Base-by-base conservation (phyloP, 1,139 yeast species). In the Sugiyamaella japonica region DNA sequence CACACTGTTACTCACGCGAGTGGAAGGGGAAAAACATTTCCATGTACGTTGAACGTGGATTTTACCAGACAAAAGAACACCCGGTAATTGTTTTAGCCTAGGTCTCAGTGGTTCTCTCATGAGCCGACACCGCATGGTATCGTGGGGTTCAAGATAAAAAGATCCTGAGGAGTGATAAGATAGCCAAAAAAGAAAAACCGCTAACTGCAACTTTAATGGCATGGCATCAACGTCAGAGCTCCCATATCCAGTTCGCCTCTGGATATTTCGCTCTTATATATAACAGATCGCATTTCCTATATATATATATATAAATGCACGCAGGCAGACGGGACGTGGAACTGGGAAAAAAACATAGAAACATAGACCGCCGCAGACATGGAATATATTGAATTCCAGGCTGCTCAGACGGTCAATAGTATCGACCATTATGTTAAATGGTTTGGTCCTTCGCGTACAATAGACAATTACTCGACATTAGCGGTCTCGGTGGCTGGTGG, bases 361-460 rank as follows among this genome's bases (percentile, higher is more conserved):
- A 29, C 3, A 3, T 12, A 9, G 10, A 9, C 25, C 13, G 12
- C 25, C 13, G 12, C 36, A n/a, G 13, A 15, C 25, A 48, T 48
- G 51, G 51, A 48, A 13, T 38, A 39, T 40, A 48, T 48, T 13
- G 51, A 48, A 16, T 48, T 38, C 51, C 51, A 48, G 29, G 45
- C 29, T 17, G 46, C 45, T 4, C 29, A 29, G 23, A 28, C 32
- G 23, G 40, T 41, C 40, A 40, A 40, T 23, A 17, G 45, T 23
- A 23, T 48, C 4, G 51, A 37, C 38, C 25, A 44, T 9, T 44
- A 44, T 44, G 17, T 29, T 7, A 38, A 29, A 28, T 40, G 31
- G 39, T 38, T 39, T 40, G 37, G 40, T 2, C 38, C 40, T 16
- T 20, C 36, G 7, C 13, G 13, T 12, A 15, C n/a, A 9, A 13